Evolutionary conservation across 352 stramenopile species (phyloP).

Genomic region (Thraustochytrium sp.): DNA sequence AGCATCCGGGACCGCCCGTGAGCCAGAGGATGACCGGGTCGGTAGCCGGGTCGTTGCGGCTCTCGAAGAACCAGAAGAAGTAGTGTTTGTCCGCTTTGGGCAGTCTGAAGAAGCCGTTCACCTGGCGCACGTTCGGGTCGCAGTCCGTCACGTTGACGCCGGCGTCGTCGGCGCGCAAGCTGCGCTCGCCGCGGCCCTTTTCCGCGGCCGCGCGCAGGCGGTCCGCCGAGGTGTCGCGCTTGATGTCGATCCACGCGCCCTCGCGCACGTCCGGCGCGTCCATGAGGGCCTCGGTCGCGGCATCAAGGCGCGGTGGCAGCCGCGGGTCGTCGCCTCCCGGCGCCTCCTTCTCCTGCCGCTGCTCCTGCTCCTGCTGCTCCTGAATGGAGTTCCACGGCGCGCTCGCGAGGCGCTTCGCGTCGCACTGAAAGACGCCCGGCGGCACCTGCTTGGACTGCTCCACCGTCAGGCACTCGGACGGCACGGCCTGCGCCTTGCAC

Average conservation of each 20-base stretch:
- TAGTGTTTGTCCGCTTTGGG: constrained; percentile 70
- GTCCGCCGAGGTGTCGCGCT: neutral
- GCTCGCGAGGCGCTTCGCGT: neutral
- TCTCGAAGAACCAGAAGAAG: constrained; percentile 96
- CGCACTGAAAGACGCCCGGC: constrained; percentile 31
- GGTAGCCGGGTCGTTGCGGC: constrained; percentile 62
- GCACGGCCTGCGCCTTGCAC: constrained; percentile 28
- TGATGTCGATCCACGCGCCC: neutral
- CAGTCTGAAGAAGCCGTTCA: constrained; percentile 45
- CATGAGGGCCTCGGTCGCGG: too few species aligned
- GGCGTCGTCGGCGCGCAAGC: neutral
- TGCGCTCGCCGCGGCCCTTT: neutral
- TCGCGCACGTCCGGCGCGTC: too few species aligned
- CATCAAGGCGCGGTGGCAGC: too few species aligned
- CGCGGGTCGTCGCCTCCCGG: too few species aligned
- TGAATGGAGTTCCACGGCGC: too few species aligned
- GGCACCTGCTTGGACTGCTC: constrained; percentile 43
- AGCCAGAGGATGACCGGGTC: constrained; percentile 94
- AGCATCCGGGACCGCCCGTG: constrained; percentile 90
- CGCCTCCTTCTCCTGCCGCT: too few species aligned
- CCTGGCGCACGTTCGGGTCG: constrained; percentile 30
- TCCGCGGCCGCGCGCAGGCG: neutral
- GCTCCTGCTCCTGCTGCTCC: too few species aligned
- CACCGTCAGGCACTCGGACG: neutral
- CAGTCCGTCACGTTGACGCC: constrained; percentile 16